These are phyloP conservation scores for Schoenoplectus triqueter DNA, from an alignment of 202 grass and related monocot genomes.

Conservation along the genomic window DNA sequence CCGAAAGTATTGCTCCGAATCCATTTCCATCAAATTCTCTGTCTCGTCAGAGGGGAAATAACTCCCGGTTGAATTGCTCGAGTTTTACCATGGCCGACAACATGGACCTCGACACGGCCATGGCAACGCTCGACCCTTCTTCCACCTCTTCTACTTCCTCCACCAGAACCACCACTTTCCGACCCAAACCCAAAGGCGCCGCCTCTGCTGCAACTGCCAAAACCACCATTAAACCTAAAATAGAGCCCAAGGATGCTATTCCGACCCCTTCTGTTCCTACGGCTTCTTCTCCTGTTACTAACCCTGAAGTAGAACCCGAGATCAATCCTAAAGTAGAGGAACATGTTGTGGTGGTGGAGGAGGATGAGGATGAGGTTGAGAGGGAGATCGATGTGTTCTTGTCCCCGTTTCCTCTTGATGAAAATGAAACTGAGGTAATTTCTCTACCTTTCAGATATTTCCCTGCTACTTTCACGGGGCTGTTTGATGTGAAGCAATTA, in stretches of 20 bases:
- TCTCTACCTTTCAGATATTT: not conserved
- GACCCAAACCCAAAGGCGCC: constrained; percentile 60
- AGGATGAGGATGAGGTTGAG: constrained; percentile 57
- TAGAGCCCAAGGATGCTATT: constrained; percentile 13
- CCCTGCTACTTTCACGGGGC: not conserved
- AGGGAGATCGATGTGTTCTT: constrained; percentile 88
- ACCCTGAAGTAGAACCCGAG: constrained; percentile 15
- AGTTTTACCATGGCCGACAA: constrained; percentile 51
- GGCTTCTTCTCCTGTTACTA: not conserved
- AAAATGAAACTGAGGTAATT: constrained; percentile 57
- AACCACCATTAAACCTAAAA: constrained; percentile 11
- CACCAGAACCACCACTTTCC: constrained; percentile 34
- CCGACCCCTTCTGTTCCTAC: not conserved
- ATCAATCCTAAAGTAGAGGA: constrained; percentile 34
- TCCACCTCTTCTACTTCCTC: constrained; percentile 18
- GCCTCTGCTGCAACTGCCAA: constrained; percentile 7
- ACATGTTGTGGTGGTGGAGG: constrained; percentile 28
- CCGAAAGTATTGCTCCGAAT: no score
- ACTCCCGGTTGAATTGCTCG: not conserved
- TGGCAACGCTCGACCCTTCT: constrained; percentile 49
- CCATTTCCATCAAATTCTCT: not conserved
- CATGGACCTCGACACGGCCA: constrained; percentile 49
- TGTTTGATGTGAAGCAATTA: constrained; percentile 1
- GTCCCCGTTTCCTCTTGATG: constrained; percentile 59
- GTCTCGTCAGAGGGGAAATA: not conserved